A percentile compares a stretch with the other conserved stretches of the same genome.
Conservation (phyloP, 768 basidiomycete genomes). For the Trametes cubensis region DNA sequence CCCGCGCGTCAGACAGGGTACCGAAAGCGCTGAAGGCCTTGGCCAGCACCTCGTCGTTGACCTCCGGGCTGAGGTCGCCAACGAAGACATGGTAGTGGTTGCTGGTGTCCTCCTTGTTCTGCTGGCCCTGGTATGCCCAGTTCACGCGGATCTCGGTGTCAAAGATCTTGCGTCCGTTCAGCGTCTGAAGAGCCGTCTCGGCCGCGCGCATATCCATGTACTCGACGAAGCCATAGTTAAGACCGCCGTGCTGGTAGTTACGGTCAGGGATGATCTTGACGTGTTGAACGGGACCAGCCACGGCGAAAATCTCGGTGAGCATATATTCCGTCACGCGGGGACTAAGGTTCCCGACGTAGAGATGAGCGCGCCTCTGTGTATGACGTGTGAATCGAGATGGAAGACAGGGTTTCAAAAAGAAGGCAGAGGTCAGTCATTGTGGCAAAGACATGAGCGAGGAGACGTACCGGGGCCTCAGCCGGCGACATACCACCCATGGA, state of each 20-base stretch:
- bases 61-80: slow-evolving; percentile 98
- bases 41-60: slow-evolving; percentile 94
- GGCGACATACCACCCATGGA: slow-evolving; percentile 66
- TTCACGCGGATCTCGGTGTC: slow-evolving; percentile 99
- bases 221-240: slow-evolving; percentile 99
- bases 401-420: background rate
- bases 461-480: slow-evolving; percentile 78
- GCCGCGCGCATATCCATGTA: slow-evolving; percentile 99
- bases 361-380: slow-evolving; percentile 84
- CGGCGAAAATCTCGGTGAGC: slow-evolving; percentile 96
- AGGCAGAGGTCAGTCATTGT: slow-evolving; percentile 8
- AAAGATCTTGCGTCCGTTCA: slow-evolving; percentile 99
- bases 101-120: slow-evolving; percentile 98
- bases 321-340: slow-evolving; percentile 99
- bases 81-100: slow-evolving; percentile 99
- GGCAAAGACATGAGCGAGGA: background rate
- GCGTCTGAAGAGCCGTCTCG: slow-evolving; percentile 96
- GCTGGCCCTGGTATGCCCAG: slow-evolving; percentile 98
- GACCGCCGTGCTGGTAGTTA: slow-evolving; percentile 98
- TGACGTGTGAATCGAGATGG: slow-evolving; percentile 25
- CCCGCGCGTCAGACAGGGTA: slow-evolving; percentile 93
- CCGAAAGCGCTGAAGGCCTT: slow-evolving; percentile 99
- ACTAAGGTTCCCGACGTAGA: slow-evolving; percentile 98
- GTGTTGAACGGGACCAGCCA: slow-evolving; percentile 95
- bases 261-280: slow-evolving; percentile 99